Evolutionary conservation across 768 basidiomycete genomes (phyloP), one percentile per base, ranked within the genome.

Genomic region (Xerocomus spinulosus): DNA sequence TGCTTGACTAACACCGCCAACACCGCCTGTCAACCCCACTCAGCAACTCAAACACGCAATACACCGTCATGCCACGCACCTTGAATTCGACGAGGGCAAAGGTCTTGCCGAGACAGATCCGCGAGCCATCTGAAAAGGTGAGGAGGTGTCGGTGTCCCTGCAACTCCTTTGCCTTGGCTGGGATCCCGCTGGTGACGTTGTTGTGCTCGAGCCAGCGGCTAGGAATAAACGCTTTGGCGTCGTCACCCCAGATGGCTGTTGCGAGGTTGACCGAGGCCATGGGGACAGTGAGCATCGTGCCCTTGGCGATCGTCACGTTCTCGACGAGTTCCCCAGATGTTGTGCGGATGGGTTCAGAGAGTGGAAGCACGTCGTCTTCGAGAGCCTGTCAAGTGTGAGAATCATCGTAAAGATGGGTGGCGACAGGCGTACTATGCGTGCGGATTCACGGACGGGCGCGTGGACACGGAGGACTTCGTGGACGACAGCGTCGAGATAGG

Each of bases 331-430:
- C 56, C 0, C 80, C 80, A 0, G 73, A 63, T 2, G 65, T 51
- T 0, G 76, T 76, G 17, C 57, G 62, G n/a, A 83, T 55, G 1
- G 81, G 80, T 4, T 59, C 56, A 2, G 70, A 70, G 10, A 86
- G 72, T 0, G 83, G 83, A 5, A 88, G 70, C 0, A 82, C 57
- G 48, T 82, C 79, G 53, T 85, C 82, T 50, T 75, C 67, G 2
- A 58, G 50, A 0, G 79, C 75, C 73, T 81, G 23, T 17, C 25
- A 28, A 23, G 38, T 14, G 3, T 3, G 30, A 14, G 17, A 6
- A 0, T 10, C 4, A 32, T 4, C 25, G 24, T 14, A 21, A 2
- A 21, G 14, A 5, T 4, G 5, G 4, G 28, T 13, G 17, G 35
- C 7, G 21, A 14, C 13, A 21, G 30, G 12, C 50, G 20, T 53